Evolutionary conservation across 2,329 filamentous ascomycete genomes (phyloP), one percentile per base, ranked within the genome.

Genomic region (Penicillium sp.): DNA sequence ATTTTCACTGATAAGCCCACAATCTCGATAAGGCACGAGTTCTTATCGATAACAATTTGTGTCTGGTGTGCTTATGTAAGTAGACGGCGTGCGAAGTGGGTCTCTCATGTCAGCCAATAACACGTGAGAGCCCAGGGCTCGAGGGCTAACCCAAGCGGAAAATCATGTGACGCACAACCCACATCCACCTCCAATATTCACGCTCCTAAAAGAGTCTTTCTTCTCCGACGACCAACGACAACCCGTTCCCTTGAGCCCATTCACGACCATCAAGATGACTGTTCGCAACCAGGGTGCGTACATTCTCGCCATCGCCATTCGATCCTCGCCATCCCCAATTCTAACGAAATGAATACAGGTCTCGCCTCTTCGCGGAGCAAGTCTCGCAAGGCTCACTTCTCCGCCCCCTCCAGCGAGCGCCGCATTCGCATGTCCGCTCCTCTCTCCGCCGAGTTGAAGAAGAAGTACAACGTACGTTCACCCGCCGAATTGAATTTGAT

Each of bases 321-420:
- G 47, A 50, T 26, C 48, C 48, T 55, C 50, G 47, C 53, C 42
- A 35, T 16, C 27, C 44, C 35, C 9, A 44, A 48, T 57, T 50
- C 50, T 50, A 42, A 50, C 29, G 26, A 26, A 49, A 50, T 60
- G 39, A 26, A 45, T 48, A 51, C 54, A 64, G 53, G 56, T 55
- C 58, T 64, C 52, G 55, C 63, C 56, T 66, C 57, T 54, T 58
- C 59, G 53, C 63, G 62, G 48, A 58, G 61, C 60, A 60, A 62
- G 92, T 95, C 92, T 83, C 92, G 95, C 83, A 96, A 96, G 87
- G 91, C 92, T 79, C 93, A 99, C 87, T 99, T 96, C 88, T 84
- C 86, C 79, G 95, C 95, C 70, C 92, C 93, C 72, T 97, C 93
- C 80, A 92, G 90, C 84, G 86, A 91, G 78, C 93, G 95, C 82